Conservation (phyloP, 129 eudicot genomes). For the Cynara cardunculus region DNA sequence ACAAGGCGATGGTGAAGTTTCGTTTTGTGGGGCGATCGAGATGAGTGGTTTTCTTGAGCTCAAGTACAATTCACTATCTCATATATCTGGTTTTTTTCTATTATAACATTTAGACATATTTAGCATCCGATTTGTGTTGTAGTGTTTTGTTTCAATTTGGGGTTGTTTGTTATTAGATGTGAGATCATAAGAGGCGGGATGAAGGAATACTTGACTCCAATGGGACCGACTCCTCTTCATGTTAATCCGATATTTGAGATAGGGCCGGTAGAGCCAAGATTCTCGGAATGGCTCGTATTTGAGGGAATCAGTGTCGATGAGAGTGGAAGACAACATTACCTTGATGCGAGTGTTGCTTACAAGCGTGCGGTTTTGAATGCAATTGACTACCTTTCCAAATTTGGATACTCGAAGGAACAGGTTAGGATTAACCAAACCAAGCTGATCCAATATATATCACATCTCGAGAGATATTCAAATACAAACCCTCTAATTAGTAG, state of each 20-base stretch:
- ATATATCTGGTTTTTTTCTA: neutral
- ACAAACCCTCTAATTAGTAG: no score
- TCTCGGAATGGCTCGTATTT: constrained; percentile 96
- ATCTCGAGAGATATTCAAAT: no score
- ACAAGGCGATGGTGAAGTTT: constrained; percentile 97
- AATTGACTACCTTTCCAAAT: constrained; percentile 81
- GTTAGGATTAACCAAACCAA: constrained; percentile 23
- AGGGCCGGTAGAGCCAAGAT: constrained; percentile 92
- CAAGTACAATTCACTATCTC: constrained; percentile 48
- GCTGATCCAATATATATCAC: neutral
- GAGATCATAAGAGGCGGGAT: constrained; percentile 93
- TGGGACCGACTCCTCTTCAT: constrained; percentile 96
- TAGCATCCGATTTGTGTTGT: neutral
- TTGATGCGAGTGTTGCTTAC: constrained; percentile 90
- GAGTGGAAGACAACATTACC: constrained; percentile 94
- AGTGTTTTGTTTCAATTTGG: neutral
- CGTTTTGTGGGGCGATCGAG: constrained; percentile 98
- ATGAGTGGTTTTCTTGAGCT: constrained; percentile 99
- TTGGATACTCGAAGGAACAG: constrained; percentile 97
- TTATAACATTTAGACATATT: neutral
- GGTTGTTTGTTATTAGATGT: constrained; percentile 50
- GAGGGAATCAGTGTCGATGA: constrained; percentile 99
- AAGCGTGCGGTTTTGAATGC: constrained; percentile 98
- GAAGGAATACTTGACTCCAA: constrained; percentile 94
- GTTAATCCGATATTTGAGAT: constrained; percentile 97